Percentiles rank a stretch among this genome's conserved stretches.
Conservation (phyloP, 1,284 basidiomycete genomes). For the Salmacisia buchloeana region DNA sequence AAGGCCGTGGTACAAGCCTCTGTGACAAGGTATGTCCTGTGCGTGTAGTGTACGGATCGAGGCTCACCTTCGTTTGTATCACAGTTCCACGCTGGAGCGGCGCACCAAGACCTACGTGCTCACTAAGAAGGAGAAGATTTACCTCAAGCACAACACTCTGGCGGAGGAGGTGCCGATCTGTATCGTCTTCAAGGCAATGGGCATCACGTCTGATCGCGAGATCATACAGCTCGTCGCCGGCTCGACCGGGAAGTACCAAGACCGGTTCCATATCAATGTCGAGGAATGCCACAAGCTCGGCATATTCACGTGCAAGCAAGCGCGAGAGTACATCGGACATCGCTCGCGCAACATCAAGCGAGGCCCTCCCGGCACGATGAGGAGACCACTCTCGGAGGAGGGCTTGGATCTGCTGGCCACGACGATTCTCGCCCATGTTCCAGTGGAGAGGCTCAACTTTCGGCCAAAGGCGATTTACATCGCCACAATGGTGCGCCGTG, state of each 20-base stretch:
- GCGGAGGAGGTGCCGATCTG: conserved; percentile 96
- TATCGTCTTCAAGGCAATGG: conserved; percentile 81
- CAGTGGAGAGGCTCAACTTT: conserved; percentile 84
- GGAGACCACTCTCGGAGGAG: conserved; percentile 84
- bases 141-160: conserved; percentile 96
- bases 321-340: conserved; percentile 89
- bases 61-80: too few species aligned
- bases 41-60: neutral
- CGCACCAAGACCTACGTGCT: conserved; percentile 98
- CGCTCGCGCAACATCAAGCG: neutral
- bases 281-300: conserved; percentile 68
- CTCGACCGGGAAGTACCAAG: conserved; percentile 81
- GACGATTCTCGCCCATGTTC: conserved; percentile 94
- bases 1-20: conserved; percentile 92
- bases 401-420: conserved; percentile 93
- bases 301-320: conserved; percentile 89
- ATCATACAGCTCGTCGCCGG: conserved; percentile 92
- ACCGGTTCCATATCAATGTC: conserved; percentile 80
- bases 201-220: conserved; percentile 95
- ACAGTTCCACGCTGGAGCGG: conserved; percentile 86
- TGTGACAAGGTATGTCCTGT: conserved; percentile 61
- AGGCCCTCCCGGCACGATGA: conserved; percentile 53
- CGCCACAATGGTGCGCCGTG: conserved; percentile 92
- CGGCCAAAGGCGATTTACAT: conserved; percentile 94
- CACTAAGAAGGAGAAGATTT: conserved; percentile 88